These are phyloP conservation scores for Aureobasidium sp. DNA, from an alignment of 2,329 filamentous ascomycete species.

Conservation along the genomic window DNA sequence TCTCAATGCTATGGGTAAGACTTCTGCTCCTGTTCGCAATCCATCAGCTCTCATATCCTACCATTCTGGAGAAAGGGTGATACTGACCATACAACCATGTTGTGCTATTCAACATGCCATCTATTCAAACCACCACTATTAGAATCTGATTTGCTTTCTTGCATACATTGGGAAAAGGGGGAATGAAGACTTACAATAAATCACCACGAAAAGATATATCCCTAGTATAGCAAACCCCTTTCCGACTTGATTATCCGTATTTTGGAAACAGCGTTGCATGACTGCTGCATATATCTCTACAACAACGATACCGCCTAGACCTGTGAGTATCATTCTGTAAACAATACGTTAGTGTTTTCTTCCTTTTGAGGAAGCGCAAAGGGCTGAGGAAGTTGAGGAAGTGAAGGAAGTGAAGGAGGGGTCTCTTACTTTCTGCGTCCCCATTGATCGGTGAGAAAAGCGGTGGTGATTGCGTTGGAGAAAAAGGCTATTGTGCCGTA, in stretches of 20 bases:
- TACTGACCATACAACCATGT: conserved; percentile 59
- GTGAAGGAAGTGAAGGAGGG: no score
- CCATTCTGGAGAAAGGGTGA: no score
- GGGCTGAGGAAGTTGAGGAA: not conserved
- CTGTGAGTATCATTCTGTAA: conserved; percentile 57
- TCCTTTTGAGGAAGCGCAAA: no score
- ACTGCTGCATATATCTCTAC: conserved; percentile 66
- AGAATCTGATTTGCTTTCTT: no score
- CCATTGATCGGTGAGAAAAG: conserved; percentile 63
- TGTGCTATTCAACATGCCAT: conserved; percentile 60
- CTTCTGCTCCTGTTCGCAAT: conserved; percentile 46
- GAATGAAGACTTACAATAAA: conserved; percentile 59
- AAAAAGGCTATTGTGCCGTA: conserved; percentile 61
- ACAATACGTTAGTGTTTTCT: no score
- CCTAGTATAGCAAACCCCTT: conserved; percentile 67
- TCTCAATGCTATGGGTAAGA: conserved; percentile 58
- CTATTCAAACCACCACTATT: conserved; percentile 29
- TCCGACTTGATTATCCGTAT: conserved; percentile 59
- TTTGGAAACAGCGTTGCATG: conserved; percentile 64
- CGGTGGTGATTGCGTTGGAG: conserved; percentile 57
- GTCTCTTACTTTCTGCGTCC: conserved; percentile 58
- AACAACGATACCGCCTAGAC: conserved; percentile 57
- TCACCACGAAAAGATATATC: conserved; percentile 65
- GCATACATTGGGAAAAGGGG: no score
- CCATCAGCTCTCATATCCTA: no score